Base-by-base conservation (phyloP, 2,329 filamentous ascomycete genomes). In the Phialemoniopsis sp. region DNA sequence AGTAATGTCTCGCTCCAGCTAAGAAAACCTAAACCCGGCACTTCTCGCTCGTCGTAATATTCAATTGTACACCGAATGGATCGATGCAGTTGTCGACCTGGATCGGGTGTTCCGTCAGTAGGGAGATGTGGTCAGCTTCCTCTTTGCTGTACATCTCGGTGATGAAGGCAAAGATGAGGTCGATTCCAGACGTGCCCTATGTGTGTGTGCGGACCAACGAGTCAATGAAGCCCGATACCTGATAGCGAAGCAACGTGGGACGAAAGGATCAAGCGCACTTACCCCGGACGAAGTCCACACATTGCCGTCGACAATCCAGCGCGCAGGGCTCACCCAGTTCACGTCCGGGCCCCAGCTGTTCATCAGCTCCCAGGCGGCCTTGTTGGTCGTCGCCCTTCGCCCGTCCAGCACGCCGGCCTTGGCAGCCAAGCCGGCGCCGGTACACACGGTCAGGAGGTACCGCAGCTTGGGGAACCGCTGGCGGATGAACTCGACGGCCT, bases 241-340 rank as follows among this genome's bases (percentile, higher is more conserved):
- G n/a, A n/a, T n/a, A n/a, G n/a, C n/a, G n/a, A n/a, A n/a, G n/a
- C n/a, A n/a, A n/a, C n/a, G n/a, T n/a, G n/a, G n/a, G n/a, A n/a
- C n/a, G n/a, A n/a, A n/a, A n/a, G n/a, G n/a, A n/a, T n/a, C n/a
- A n/a, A n/a, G n/a, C n/a, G n/a, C n/a, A n/a, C n/a, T n/a, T 45
- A 64, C 60, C 37, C 83, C 82, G 1, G 78, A 80, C 3, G 76
- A 76, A 4, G 76, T 78, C 80, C 82, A 87, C 8, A 85, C 62
- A 42, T 84, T 81, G 4, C 76, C 80, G 57, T 86, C 81, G 1
- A 68, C 62, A 0, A 84, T 75, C 76, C 79, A 87, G 30, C 83
- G 67, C 15, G 82, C 82, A 19, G 69, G 66, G 1, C 66, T 59
- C 18, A 81, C 67, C 82, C 82, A 87, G 1, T 74, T 56, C 0